A percentile compares a stretch with the other conserved stretches of the same genome.
Evolutionary conservation across 257 asterid genomes (phyloP).

Genomic region (Solanum raphanifolium): DNA sequence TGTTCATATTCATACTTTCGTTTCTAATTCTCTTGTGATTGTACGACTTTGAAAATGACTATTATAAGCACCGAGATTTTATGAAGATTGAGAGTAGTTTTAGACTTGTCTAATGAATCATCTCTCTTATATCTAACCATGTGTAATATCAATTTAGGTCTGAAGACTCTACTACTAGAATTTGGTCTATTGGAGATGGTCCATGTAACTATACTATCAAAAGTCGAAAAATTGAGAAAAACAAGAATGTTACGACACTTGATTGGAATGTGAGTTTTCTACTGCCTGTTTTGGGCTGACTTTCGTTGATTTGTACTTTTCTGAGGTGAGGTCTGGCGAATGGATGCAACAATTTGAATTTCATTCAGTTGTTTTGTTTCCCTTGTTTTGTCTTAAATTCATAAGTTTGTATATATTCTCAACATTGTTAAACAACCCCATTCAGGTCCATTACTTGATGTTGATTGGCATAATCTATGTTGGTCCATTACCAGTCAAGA

Average conservation of each 20-base stretch:
- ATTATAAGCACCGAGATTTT: too few species aligned
- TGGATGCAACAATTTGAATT: constrained; percentile 75
- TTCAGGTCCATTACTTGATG: constrained; percentile 86
- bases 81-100: neutral
- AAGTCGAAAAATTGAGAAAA: constrained; percentile 68
- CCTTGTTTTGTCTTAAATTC: neutral
- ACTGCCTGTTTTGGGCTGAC: too few species aligned
- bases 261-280: constrained; percentile 59
- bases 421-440: neutral
- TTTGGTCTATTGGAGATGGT: constrained; percentile 66
- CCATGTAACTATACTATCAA: constrained; percentile 46
- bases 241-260: constrained; percentile 61
- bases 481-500: constrained; percentile 36
- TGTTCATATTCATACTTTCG: too few species aligned
- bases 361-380: constrained; percentile 49
- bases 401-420: neutral
- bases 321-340: constrained; percentile 40
- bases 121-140: too few species aligned
- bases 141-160: too few species aligned
- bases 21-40: too few species aligned
- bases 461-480: constrained; percentile 88
- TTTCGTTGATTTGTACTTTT: too few species aligned
- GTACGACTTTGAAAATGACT: too few species aligned
- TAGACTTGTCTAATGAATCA: neutral
- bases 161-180: constrained; percentile 47